Conservation (phyloP, 352 stramenopile species). For the Globisporangium solare region DNA sequence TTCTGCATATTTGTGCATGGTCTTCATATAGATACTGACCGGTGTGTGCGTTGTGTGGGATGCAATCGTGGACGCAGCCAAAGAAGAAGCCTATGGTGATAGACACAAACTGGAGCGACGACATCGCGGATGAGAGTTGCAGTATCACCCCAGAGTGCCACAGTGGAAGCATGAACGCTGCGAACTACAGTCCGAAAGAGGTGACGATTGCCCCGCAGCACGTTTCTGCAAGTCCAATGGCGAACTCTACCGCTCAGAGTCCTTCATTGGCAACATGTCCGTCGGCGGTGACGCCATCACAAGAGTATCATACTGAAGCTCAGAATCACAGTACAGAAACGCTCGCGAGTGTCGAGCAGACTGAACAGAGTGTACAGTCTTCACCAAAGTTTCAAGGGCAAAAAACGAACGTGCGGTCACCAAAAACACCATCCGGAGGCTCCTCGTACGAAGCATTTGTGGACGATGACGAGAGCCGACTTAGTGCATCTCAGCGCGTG, state of each 20-base stretch:
- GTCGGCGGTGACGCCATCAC: no score
- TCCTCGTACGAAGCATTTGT: conserved; percentile 25
- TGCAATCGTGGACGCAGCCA: not conserved
- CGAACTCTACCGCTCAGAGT: no score
- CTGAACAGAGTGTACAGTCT: not conserved
- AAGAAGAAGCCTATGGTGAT: conserved; percentile 13
- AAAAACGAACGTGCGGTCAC: conserved; percentile 26
- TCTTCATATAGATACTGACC: not conserved
- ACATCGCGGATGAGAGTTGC: not conserved
- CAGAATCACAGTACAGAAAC: not conserved
- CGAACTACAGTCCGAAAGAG: no score
- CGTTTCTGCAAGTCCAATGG: no score
- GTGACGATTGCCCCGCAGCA: no score
- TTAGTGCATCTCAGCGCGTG: conserved; percentile 55
- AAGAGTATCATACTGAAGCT: not conserved
- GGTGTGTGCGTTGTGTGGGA: not conserved
- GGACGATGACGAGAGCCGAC: conserved; percentile 18
- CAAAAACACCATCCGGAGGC: conserved; percentile 49
- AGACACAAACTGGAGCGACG: conserved; percentile 6
- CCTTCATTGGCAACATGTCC: no score
- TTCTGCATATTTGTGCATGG: not conserved
- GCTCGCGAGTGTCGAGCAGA: not conserved
- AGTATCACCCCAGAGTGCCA: not conserved
- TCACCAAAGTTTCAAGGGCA: conserved; percentile 6
- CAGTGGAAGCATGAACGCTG: no score